Evolutionary conservation across 768 basidiomycete species (phyloP).

Genomic region (Daedaleopsis nitida): DNA sequence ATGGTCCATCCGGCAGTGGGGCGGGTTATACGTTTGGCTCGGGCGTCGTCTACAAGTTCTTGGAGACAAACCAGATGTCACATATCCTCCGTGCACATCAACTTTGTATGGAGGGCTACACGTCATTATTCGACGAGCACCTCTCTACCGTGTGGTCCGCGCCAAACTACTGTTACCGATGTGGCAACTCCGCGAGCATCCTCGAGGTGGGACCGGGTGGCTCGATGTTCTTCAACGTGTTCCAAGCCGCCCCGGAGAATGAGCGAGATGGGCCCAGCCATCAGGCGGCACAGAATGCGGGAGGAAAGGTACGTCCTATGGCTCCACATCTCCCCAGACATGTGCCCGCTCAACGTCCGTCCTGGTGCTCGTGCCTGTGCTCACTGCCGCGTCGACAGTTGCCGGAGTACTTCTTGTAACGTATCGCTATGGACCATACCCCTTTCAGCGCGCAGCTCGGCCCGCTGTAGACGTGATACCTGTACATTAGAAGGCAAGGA

Average conservation of each 20-base stretch:
- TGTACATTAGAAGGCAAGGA: conserved; percentile 5
- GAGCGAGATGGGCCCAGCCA: conserved; percentile 88
- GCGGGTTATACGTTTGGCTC: conserved; percentile 99
- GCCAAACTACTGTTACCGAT: conserved; percentile 98
- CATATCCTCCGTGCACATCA: conserved; percentile 98
- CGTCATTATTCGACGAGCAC: conserved; percentile 95
- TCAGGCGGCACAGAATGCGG: conserved; percentile 70
- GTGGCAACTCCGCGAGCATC: conserved; percentile 96
- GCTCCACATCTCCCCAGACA: conserved; percentile 3
- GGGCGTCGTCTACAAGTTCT: conserved; percentile 96
- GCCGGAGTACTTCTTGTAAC: conserved; percentile 77
- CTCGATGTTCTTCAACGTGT: conserved; percentile 93
- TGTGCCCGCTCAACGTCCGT: neutral
- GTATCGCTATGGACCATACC: conserved; percentile 15
- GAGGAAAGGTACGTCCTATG: conserved; percentile 59
- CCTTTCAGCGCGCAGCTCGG: conserved; percentile 16
- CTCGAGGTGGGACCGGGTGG: conserved; percentile 92
- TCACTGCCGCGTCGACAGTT: conserved; percentile 43
- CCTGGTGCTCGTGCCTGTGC: conserved; percentile 11
- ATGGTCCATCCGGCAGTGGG: conserved; percentile 54
- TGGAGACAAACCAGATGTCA: conserved; percentile 93
- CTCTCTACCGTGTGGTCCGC: conserved; percentile 98
- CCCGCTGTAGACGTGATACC: conserved; percentile 12
- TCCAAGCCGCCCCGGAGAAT: conserved; percentile 98
- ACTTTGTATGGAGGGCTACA: conserved; percentile 98